Evolutionary conservation across 2,329 filamentous ascomycete genomes (phyloP).

Genomic region (Stachybotrys echinatus): DNA sequence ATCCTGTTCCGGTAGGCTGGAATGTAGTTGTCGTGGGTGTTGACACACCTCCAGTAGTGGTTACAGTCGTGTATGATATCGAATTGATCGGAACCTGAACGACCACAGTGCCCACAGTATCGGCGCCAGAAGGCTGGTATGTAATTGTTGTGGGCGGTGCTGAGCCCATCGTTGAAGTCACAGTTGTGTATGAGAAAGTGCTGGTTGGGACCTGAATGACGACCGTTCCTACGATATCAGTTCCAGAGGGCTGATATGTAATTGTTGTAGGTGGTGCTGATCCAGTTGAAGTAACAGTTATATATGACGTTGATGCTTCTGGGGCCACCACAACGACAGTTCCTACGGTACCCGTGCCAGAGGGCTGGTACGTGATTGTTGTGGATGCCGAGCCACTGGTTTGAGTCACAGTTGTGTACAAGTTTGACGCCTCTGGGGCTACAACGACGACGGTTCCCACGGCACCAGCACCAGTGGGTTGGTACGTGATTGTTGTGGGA

Average conservation of each 20-base stretch:
- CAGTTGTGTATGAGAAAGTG: neutral
- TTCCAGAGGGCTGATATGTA: neutral
- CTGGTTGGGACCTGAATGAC: neutral
- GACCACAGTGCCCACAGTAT: neutral
- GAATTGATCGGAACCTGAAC: neutral
- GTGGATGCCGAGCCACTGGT: neutral
- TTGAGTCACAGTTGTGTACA: neutral
- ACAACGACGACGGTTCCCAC: neutral
- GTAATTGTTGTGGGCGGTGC: neutral
- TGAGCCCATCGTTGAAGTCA: neutral
- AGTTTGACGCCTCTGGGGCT: too few species aligned
- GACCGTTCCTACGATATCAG: neutral
- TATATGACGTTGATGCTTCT: neutral
- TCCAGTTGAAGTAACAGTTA: neutral
- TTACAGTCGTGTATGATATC: neutral
- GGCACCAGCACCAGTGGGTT: neutral
- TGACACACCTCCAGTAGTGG: neutral
- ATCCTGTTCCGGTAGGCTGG: neutral
- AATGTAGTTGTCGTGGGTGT: neutral
- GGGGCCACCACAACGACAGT: neutral
- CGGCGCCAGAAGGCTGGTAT: neutral
- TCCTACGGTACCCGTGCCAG: neutral
- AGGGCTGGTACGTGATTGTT: too few species aligned
- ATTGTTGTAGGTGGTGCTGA: neutral
- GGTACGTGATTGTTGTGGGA: neutral